A percentile compares a stretch with the other conserved stretches of the same genome.
Evolutionary conservation across 306 rosid genomes (phyloP).

Genomic region (Cicer yamashitae): DNA sequence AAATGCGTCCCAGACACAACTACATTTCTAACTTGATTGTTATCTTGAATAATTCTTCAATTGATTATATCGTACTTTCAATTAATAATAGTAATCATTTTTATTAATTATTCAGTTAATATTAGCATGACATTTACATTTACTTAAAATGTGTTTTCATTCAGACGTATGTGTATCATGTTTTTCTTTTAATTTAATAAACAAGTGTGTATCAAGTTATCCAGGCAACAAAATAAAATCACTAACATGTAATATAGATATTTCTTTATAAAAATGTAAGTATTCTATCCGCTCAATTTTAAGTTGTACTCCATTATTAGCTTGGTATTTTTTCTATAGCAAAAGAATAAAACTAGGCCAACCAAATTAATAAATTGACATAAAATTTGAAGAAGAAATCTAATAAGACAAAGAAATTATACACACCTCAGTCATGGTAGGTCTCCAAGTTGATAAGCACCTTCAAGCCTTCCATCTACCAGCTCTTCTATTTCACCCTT

Average conservation of each 20-base stretch:
- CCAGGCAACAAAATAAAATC: not conserved
- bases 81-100: not conserved
- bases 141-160: not conserved
- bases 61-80: not conserved
- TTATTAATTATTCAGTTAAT: not conserved
- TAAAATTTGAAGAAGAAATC: not conserved
- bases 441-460: conserved; percentile 82
- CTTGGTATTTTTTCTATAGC: not conserved
- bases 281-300: not conserved
- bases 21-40: too few relatives aligned
- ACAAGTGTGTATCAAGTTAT: too few relatives aligned
- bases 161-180: too few relatives aligned
- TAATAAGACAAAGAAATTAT: not conserved
- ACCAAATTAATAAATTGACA: not conserved
- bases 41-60: not conserved
- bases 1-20: too few relatives aligned
- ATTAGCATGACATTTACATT: not conserved
- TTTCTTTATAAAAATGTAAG: not conserved
- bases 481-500: conserved; percentile 70
- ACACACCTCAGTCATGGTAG: conserved; percentile 88
- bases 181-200: too few relatives aligned
- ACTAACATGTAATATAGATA: not conserved
- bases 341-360: not conserved
- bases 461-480: conserved; percentile 84
- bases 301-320: conserved; percentile 1